A percentile compares a stretch with the other conserved stretches of the same genome.
phyloP scores from a whole-genome alignment of 169 alveolate species.

The Cardiosporidium cionae region DNA sequence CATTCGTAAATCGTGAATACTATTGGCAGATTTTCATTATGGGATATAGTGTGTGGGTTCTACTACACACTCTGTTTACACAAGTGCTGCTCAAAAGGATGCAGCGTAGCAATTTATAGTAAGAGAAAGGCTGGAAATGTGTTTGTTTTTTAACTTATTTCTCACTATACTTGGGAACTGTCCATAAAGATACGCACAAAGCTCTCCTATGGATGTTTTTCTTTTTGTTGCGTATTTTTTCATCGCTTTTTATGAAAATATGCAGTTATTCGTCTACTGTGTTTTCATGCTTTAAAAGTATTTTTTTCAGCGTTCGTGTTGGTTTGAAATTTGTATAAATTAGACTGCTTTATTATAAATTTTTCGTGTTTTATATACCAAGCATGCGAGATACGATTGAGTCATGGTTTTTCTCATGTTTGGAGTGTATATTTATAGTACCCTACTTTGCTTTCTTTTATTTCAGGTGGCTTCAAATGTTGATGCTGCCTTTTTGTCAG shows the following conservation, averaged over 20 bases:
- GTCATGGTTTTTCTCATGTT: not conserved
- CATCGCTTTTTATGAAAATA: not conserved
- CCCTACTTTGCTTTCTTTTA: not conserved
- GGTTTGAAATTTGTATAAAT: not conserved
- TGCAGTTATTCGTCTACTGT: not conserved
- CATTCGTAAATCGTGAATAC: not conserved
- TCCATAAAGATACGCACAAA: no score
- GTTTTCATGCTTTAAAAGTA: not conserved
- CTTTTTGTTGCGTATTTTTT: no score
- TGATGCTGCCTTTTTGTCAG: constrained; percentile 4
- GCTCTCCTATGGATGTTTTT: no score
- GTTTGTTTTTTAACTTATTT: no score
- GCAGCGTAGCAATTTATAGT: no score
- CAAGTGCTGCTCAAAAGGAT: no score
- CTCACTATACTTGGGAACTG: no score
- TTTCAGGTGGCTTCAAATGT: not conserved
- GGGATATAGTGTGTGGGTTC: no score
- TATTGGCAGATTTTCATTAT: not conserved
- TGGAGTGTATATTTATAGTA: not conserved
- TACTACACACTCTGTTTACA: no score
- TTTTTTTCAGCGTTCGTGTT: not conserved
- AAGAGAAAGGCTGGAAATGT: no score
- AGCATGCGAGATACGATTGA: not conserved
- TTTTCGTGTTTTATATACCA: not conserved
- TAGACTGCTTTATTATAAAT: not conserved